These are phyloP conservation scores for Starmerella stellata DNA, from an alignment of 805 yeast genomes.

Conservation along the genomic window DNA sequence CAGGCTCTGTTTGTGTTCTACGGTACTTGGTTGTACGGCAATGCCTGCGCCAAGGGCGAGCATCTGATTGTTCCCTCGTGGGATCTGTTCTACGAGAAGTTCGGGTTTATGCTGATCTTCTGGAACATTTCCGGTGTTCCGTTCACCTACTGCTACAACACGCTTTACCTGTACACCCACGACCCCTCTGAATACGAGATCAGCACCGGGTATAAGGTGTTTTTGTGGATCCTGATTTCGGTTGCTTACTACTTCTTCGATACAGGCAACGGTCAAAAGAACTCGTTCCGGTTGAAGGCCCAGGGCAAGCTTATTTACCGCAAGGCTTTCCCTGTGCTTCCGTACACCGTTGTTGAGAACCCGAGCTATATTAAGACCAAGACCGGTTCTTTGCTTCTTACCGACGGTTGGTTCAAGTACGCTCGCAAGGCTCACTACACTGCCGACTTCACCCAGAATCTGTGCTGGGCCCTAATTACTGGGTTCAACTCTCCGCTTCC, in stretches of 20 bases:
- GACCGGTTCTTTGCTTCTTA: conserved; percentile 65
- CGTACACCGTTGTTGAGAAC: conserved; percentile 60
- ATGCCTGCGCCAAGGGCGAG: conserved; percentile 95
- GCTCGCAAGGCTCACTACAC: conserved; percentile 93
- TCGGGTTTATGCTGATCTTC: conserved; percentile 96
- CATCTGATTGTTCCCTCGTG: conserved; percentile 93
- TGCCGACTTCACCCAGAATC: conserved; percentile 75
- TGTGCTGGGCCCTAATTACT: conserved; percentile 82
- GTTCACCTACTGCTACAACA: conserved; percentile 89
- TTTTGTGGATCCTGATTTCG: conserved; percentile 39
- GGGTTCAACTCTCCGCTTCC: conserved; percentile 81
- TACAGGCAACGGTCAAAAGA: conserved; percentile 88
- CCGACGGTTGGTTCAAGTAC: conserved; percentile 87
- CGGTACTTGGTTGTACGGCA: conserved; percentile 89
- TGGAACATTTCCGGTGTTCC: conserved; percentile 99
- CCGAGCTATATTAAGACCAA: conserved; percentile 74
- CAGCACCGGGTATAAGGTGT: conserved; percentile 41
- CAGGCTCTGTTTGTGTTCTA: conserved; percentile 55
- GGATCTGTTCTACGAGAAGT: conserved; percentile 99
- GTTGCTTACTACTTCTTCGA: conserved; percentile 83
- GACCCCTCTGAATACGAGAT: conserved; percentile 67
- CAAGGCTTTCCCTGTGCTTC: conserved; percentile 85
- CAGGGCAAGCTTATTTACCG: conserved; percentile 63
- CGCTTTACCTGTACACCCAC: conserved; percentile 65
- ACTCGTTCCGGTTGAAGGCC: conserved; percentile 56